Evolutionary conservation across 2,329 filamentous ascomycete genomes (phyloP).

Genomic region (Colletotrichum caudatum): DNA sequence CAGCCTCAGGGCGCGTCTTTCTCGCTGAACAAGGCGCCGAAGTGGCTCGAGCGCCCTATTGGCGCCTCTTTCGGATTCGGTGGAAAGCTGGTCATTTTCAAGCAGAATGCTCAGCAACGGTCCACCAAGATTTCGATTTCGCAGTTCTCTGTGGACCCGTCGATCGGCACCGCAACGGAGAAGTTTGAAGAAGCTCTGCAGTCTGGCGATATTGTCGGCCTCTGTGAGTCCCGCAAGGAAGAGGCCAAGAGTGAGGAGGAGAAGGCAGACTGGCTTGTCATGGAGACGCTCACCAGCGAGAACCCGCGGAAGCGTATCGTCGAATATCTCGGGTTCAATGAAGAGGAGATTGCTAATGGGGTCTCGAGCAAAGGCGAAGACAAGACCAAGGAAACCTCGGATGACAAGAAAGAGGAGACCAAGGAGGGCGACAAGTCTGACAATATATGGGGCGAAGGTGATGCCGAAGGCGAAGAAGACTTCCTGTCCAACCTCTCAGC

Average conservation of each 20-base stretch:
- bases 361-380: constrained; percentile 52
- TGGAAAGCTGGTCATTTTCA: constrained; percentile 87
- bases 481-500: constrained; percentile 88
- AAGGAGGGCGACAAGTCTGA: constrained; percentile 64
- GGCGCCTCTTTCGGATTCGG: constrained; percentile 96
- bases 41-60: constrained; percentile 87
- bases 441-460: constrained; percentile 82
- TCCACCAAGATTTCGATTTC: constrained; percentile 86
- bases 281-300: constrained; percentile 86
- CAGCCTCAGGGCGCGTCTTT: constrained; percentile 93
- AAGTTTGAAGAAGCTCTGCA: constrained; percentile 87
- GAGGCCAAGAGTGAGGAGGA: constrained; percentile 87
- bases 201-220: constrained; percentile 79
- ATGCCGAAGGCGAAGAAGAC: constrained; percentile 74
- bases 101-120: constrained; percentile 66
- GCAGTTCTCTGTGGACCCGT: constrained; percentile 88
- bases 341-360: constrained; percentile 66
- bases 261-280: constrained; percentile 95
- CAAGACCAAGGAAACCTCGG: constrained; percentile 49
- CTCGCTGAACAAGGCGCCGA: constrained; percentile 85
- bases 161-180: constrained; percentile 85
- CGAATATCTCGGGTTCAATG: constrained; percentile 89
- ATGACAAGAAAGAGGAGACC: constrained; percentile 48
- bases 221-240: constrained; percentile 84
- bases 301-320: constrained; percentile 89